Evolutionary conservation across 148 eudicot species (phyloP), one percentile per base, ranked within the genome.

Genomic region (Vaccinium macrocarpon): DNA sequence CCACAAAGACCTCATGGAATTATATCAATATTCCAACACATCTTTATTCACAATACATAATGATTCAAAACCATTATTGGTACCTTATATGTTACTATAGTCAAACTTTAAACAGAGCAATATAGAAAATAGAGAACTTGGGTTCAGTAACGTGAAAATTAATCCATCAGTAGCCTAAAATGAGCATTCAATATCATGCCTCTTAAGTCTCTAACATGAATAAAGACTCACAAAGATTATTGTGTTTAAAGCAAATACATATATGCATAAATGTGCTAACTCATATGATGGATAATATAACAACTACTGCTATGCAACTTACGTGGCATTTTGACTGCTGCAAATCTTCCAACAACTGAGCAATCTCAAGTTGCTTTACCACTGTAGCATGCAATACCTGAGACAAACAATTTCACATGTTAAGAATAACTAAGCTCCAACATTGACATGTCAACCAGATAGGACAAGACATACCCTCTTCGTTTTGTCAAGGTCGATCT

Each of bases 401-500:
- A 64, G 57, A 81, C 32, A 84, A 81, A 76, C 6, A 87, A 19
- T 71, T 56, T 19, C 29, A 38, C 25, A 35, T 8, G 52, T 59
- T 74, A 61, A 74, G 82, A 48, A 42, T 1, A 59, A 9, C 49
- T 78, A 52, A 61, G 72, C 76, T 52, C 38, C 72, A 48, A n/a
- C 53, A 42, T 35, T 78, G 46, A 83, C 50, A 81, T 77, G 53
- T 50, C 6, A n/a, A 29, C 27, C 59, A 71, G 50, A 85, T n/a
- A 61, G 73, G 49, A 56, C 25, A 38, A 81, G 23, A 19, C 89
- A 86, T 90, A 94, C 98, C 86, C 89, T 91, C 84, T 92, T 94
- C 56, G 97, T 94, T 82, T 88, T 89, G 57, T 91, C 93, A 21
- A 94, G 98, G 84, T 94, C 98, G 78, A 73, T 79, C 87, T 94